These are phyloP conservation scores for Brassica hybrid DNA, from an alignment of 441 rosid species.

Conservation along the genomic window DNA sequence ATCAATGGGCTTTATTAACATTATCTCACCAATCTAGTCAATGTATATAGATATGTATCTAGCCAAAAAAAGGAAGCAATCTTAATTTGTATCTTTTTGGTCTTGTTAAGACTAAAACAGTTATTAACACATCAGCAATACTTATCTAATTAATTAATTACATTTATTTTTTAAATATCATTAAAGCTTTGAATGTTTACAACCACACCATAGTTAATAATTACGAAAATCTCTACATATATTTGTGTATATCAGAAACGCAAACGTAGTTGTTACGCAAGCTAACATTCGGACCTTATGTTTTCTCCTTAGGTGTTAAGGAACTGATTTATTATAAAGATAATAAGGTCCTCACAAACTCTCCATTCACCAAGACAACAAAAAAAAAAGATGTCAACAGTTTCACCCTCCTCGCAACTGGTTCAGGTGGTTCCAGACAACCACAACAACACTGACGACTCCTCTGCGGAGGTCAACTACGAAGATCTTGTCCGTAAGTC, in stretches of 20 bases:
- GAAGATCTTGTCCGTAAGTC: conserved; percentile 71
- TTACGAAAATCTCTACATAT: too few relatives aligned
- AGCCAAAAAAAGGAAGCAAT: not conserved
- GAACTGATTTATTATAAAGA: not conserved
- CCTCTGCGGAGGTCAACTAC: conserved; percentile 56
- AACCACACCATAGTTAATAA: not conserved
- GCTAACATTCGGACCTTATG: not conserved
- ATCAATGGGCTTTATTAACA: too few relatives aligned
- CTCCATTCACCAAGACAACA: conserved; percentile 35
- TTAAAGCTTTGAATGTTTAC: conserved; percentile 4
- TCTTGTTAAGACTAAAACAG: not conserved
- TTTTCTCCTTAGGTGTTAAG: not conserved
- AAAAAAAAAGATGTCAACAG: conserved; percentile 46
- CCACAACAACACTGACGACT: conserved; percentile 43
- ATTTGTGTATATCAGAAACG: too few relatives aligned
- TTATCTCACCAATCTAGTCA: too few relatives aligned
- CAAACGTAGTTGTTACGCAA: too few relatives aligned
- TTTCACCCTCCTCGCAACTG: conserved; percentile 47
- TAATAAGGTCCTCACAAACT: conserved; percentile 17
- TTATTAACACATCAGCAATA: not conserved
- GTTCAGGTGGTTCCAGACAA: conserved; percentile 42
- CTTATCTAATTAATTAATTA: not conserved
- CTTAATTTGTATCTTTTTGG: not conserved
- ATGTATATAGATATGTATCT: not conserved
- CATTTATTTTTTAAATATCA: not conserved